Percentiles rank a stretch among this genome's conserved stretches.
These are phyloP conservation scores for Tricladium varicosporioides DNA, from an alignment of 2,329 filamentous ascomycete genomes.

Conservation along the genomic window DNA sequence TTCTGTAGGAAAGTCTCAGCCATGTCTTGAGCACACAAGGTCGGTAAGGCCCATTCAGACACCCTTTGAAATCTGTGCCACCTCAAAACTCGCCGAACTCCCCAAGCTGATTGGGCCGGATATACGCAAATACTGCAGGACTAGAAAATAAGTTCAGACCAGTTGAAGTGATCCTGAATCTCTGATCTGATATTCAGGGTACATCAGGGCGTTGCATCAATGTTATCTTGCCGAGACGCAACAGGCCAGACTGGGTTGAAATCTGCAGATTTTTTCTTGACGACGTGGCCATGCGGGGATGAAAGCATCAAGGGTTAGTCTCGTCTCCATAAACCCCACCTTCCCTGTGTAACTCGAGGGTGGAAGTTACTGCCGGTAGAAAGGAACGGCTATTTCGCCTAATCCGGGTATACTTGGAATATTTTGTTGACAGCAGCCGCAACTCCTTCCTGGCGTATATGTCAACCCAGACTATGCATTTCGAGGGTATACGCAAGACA, in stretches of 20 bases:
- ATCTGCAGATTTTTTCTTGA: not conserved
- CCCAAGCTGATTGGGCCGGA: too few relatives aligned
- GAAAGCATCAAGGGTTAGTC: not conserved
- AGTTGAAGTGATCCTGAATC: too few relatives aligned
- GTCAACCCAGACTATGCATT: too few relatives aligned
- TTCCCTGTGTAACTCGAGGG: conserved; percentile 1
- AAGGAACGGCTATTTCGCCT: not conserved
- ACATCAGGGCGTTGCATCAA: not conserved
- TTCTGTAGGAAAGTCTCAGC: too few relatives aligned
- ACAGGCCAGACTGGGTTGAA: not conserved
- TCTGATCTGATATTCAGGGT: too few relatives aligned
- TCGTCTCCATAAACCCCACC: not conserved
- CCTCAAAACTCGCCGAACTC: too few relatives aligned
- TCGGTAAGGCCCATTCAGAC: too few relatives aligned
- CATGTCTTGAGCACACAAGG: too few relatives aligned
- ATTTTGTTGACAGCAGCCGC: not conserved
- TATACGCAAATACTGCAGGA: too few relatives aligned
- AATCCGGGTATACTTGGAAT: not conserved
- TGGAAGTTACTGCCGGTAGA: conserved; percentile 1
- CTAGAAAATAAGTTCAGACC: too few relatives aligned
- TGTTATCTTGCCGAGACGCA: not conserved
- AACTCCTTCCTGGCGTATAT: not conserved
- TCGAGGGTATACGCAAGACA: too few relatives aligned
- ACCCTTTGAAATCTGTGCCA: too few relatives aligned
- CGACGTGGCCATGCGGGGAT: conserved; percentile 1